Base-by-base conservation (phyloP, 1,284 basidiomycete genomes). In the Cutaneotrichosporon sp. region DNA sequence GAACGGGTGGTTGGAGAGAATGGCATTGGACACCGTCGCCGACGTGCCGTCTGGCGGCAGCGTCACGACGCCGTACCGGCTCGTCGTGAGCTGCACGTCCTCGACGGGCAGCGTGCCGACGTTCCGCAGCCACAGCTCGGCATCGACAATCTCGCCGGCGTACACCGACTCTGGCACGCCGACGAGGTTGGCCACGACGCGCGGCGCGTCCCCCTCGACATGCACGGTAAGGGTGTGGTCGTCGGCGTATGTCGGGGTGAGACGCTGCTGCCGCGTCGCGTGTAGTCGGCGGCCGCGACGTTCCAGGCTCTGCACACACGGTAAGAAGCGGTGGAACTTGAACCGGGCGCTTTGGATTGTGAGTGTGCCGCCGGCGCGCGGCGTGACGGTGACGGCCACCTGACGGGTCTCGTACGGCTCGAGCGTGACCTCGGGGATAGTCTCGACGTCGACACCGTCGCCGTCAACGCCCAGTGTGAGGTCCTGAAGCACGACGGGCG, bases 271-370 rank as follows among this genome's bases (percentile, higher is more conserved):
- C 51, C 75, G 74, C 4, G 77, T 77, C 7, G 60, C 57, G 44
- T 75, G 66, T 14, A 79, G 65, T 1, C 79, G 73, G 13, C 62
- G 64, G 1, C 78, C 77, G 33, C 60, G 60, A 12, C 70, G 68
- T 3, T 60, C 51, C 2, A 81, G 68, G 1, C 59, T 42, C 59
- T 81, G 77, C 1, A 52, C 46, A 38, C 73, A 67, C 1, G 72
- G 72, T 10, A 80, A 65, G 43, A 76, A 67, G 30, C 70, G 64
- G 51, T 76, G 74, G 58, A 80, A 76, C 3, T 62, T 50, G 64
- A 76, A 81, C 13, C 43, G 49, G 1, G 47, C 59, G 13, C 61
- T 46, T 1, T 58, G 49, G 43, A 78, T 49, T 3, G 65, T 62
- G 30, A 75, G 56, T 0, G 60, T 55, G 4, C 64, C 60, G 1